Evolutionary conservation across 495 filamentous ascomycete species (phyloP), one percentile per base, ranked within the genome.

Genomic region (Penicillium dipodomyicola): DNA sequence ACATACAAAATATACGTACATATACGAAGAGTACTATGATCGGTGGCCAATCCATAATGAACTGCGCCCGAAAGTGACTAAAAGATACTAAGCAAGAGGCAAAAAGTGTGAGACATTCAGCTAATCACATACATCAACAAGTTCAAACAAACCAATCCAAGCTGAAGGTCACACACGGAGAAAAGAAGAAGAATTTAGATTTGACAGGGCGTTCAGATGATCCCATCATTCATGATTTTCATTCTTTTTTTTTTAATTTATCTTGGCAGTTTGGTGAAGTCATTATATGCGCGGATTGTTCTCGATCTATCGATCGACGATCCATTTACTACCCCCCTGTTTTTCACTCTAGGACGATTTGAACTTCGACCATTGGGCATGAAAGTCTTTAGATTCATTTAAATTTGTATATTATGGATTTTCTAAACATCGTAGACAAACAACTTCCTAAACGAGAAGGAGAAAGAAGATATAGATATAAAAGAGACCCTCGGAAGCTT

Each of bases 291-390:
- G 47, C 25, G 41, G 52, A 54, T 45, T 46, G 52, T 35, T 54
- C 52, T 54, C 52, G 52, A 54, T 54, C 41, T 33, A 54, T 35
- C 4, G 52, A 54, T 47, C 52, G 52, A 39, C 52, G 44, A 42
- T 41, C 39, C 12, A n/a, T 23, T 25, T 14, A 0, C 11, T 11
- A n/a, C 14, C 27, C 30, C 51, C 40, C 5, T 33, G n/a, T 17
- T 45, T 30, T 30, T 25, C n/a, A 29, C 51, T 17, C 8, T 9
- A 39, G 40, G 43, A 47, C 41, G 22, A 54, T 54, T 54, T 46
- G 15, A 54, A 54, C 52, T 39, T 29, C 5, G 23, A 47, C 52
- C 52, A 54, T 54, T 23, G 52, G 52, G 52, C 30, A 45, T 15
- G 12, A 49, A 49, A 5, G 45, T 17, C 17, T 32, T 4, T 14